A percentile compares a stretch with the other conserved stretches of the same genome.
Evolutionary conservation across 2,329 filamentous ascomycete species (phyloP).

Genomic region (Talaromyces sp.): DNA sequence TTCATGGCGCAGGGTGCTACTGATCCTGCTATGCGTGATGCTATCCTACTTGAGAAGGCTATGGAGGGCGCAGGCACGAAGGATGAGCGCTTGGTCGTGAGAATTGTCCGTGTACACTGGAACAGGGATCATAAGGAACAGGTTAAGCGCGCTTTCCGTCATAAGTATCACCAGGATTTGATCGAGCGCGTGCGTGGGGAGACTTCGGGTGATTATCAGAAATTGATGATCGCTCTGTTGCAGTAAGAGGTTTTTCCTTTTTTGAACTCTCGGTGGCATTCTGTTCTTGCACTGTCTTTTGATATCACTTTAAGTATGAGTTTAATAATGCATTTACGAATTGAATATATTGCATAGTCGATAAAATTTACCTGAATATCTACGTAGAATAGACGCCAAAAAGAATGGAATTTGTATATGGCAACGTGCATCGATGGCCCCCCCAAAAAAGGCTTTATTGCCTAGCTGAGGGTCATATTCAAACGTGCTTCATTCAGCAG

Average conservation of each 20-base stretch:
- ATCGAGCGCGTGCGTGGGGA: slow-evolving; percentile 74
- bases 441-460: too few relatives aligned
- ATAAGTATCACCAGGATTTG: slow-evolving; percentile 69
- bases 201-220: slow-evolving; percentile 82
- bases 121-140: slow-evolving; percentile 72
- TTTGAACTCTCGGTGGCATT: neutral
- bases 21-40: slow-evolving; percentile 84
- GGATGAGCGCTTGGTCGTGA: slow-evolving; percentile 74
- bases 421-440: too few relatives aligned
- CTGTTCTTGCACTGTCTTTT: neutral
- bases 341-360: too few relatives aligned
- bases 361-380: too few relatives aligned
- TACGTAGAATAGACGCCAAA: neutral
- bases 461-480: too few relatives aligned
- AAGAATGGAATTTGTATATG: too few relatives aligned
- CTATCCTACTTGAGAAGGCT: slow-evolving; percentile 75
- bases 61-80: slow-evolving; percentile 90
- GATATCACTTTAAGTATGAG: neutral
- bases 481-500: neutral
- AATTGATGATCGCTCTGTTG: slow-evolving; percentile 69
- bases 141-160: slow-evolving; percentile 76
- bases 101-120: slow-evolving; percentile 85
- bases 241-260: slow-evolving; percentile 30
- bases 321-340: neutral
- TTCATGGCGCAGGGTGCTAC: slow-evolving; percentile 75